Base-by-base conservation (phyloP, 1,284 basidiomycete genomes). In the Takashimella tepidaria region DNA sequence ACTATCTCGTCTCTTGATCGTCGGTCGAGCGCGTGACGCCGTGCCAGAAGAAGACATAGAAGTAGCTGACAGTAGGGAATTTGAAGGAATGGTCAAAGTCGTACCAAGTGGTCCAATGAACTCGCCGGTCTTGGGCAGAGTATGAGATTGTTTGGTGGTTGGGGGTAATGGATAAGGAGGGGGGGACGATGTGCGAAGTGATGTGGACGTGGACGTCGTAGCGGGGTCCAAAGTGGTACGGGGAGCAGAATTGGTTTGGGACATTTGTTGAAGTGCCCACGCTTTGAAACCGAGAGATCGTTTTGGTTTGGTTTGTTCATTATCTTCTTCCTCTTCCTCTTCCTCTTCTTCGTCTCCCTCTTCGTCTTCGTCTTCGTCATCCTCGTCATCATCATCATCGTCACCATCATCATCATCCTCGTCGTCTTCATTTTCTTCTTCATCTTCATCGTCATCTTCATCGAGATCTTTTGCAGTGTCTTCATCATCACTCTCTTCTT, bases 191-290 rank as follows among this genome's bases (percentile, higher is more conserved):
- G n/a, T n/a, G n/a, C n/a, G n/a, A n/a, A n/a, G n/a, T n/a, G n/a
- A n/a, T 24, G 8, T 54, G 51, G 19, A 62, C 49, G 48, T 45
- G 51, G 56, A 12, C 50, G 47, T 27, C 53, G 49, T 0, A 49
- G 46, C 16, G 54, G 45, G 22, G 51, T 27, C 19, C 40, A 21
- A 16, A 40, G 24, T 45, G 47, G 47, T 19, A 48, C 45, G 21
- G 40, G 41, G 23, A 42, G 53, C 40, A 11, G n/a, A n/a, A 49
- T 22, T 31, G 22, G 25, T 41, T 13, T 59, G 45, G 21, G 69
- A 73, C 64, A 75, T 72, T 41, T 92, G 89, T 51, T 85, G 81
- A 61, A 84, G 72, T 0, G 90, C 91, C 90, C 91, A 93, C 43
- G 83, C 79, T 68, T 92, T 92, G 81, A 92, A 93, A 5, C 81